phyloP scores from a whole-genome alignment of 306 rosid genomes.

The Mimosa bimucronata region DNA sequence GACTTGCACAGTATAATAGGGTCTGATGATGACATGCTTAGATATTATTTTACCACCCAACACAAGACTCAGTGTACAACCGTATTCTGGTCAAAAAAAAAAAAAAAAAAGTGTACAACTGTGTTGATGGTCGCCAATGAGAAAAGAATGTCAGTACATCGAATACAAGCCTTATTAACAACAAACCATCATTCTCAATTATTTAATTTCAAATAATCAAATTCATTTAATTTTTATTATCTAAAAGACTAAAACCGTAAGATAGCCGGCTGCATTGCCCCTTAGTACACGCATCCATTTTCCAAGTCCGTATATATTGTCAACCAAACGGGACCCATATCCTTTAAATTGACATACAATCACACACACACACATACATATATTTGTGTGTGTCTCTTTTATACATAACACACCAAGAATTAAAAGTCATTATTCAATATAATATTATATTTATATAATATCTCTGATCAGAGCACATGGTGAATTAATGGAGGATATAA shows the following conservation, averaged over 20 bases:
- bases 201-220: neutral
- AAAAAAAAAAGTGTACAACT: too few species aligned
- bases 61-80: neutral
- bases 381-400: neutral
- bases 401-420: neutral
- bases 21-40: too few species aligned
- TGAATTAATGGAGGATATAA: neutral
- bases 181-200: too few species aligned
- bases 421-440: neutral
- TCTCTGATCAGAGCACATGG: neutral
- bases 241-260: neutral
- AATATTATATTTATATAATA: too few species aligned
- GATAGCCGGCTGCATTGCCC: neutral
- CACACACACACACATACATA: too few species aligned
- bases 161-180: neutral
- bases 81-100: too few species aligned
- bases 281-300: too few species aligned
- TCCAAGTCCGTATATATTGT: neutral
- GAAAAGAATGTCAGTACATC: neutral
- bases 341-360: neutral
- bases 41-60: too few species aligned
- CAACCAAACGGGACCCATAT: neutral
- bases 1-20: too few species aligned
- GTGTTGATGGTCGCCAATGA: too few species aligned
- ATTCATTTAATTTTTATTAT: neutral